These are phyloP conservation scores for Meyerozyma guilliermondii DNA, from an alignment of 1,139 yeast species.

Conservation along the genomic window DNA sequence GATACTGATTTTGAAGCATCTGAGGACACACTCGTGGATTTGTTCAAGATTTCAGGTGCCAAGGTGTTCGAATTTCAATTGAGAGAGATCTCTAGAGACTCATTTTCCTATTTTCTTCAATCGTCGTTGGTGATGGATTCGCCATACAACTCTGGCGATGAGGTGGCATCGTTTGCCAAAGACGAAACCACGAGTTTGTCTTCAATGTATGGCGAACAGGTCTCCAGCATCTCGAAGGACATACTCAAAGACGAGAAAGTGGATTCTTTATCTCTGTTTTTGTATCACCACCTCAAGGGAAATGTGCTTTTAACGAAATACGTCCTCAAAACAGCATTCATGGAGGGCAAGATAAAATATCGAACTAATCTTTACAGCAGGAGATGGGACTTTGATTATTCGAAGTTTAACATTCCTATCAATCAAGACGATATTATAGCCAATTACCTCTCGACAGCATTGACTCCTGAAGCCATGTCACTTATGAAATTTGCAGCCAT, in stretches of 20 bases:
- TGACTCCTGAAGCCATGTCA: constrained; percentile 13
- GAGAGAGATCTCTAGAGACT: constrained; percentile 5
- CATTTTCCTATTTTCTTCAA: constrained; percentile 10
- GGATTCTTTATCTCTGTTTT: constrained; percentile 2
- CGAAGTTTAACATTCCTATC: constrained; percentile 4
- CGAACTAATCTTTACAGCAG: constrained; percentile 7
- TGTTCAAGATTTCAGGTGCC: constrained; percentile 6
- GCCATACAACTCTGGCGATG: neutral
- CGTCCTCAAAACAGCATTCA: constrained; percentile 6
- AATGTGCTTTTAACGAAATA: constrained; percentile 13
- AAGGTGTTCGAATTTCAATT: constrained; percentile 6
- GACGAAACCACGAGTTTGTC: constrained; percentile 6
- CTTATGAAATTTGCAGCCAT: constrained; percentile 43
- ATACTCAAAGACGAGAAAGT: constrained; percentile 1
- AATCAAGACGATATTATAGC: constrained; percentile 8
- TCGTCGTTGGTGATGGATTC: constrained; percentile 5
- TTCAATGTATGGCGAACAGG: constrained; percentile 4
- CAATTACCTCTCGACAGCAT: constrained; percentile 10
- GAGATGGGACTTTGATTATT: constrained; percentile 10
- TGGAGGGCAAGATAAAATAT: constrained; percentile 9
- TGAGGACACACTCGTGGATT: constrained; percentile 4
- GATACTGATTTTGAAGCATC: constrained; percentile 6
- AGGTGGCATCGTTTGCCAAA: neutral
- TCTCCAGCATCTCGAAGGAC: neutral
- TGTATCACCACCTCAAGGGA: constrained; percentile 12